Evolutionary conservation across 148 eudicot genomes (phyloP), one percentile per base, ranked within the genome.

Genomic region (Heliosperma pusillum): DNA sequence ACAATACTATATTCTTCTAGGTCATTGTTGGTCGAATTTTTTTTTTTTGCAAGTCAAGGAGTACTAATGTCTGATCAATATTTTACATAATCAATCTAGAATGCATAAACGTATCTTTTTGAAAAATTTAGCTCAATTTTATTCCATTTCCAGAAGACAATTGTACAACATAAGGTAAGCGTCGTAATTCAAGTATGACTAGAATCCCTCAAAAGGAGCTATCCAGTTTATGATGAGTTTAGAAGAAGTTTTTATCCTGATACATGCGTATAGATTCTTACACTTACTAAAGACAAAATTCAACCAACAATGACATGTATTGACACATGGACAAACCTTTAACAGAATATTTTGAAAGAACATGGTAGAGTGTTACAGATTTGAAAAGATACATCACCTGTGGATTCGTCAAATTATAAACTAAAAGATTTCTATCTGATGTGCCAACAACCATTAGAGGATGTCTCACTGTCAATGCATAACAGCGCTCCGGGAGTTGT

Each of bases 401-500:
- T 58, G 98, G 98, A 74, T 85, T 94, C 78, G 90, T 89, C 86
- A 94, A 77, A 84, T 94, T 92, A 76, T 84, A 94, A 64, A 94
- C 86, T 47, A 86, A 69, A 68, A 94, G 79, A 81, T 94, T 94
- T 81, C 93, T 87, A 84, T 94, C 98, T 22, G 97, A 93, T 52
- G 98, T 92, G 26, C 91, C 98, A 76, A 87, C 98, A 19, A 94
- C 97, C 98, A 94, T 86, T 58, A 94, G 87, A 62, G 98, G 98
- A 82, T 92, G 85, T 75, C 72, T 82, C 71, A 85, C 97, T 16
- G 96, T 72, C 74, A 94, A 81, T n/a, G 97, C 82, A 89, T 91
- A 94, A 88, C 98, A 94, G 74, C 97, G 97, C 24, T 91, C 98
- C 56, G 97, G 97, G 77, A 92, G 97, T 78, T 83, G 89, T 78